Conservation (phyloP, 169 alveolate genomes). For the Eimeria tenella region DNA sequence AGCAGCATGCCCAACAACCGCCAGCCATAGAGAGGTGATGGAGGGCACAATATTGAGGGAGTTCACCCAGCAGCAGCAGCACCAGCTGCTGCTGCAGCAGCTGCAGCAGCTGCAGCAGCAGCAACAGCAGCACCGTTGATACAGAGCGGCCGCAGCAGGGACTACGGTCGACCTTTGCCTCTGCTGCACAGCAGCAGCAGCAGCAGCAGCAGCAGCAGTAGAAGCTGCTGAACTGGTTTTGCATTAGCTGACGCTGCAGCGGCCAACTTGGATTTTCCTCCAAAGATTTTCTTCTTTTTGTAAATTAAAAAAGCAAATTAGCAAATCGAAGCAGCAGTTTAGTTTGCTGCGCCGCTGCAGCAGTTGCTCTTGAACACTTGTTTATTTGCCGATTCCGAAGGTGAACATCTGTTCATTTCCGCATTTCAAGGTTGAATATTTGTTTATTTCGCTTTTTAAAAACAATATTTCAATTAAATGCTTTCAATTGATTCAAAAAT, state of each 20-base stretch:
- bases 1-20: not conserved
- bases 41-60: not conserved
- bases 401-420: no score
- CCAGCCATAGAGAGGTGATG: not conserved
- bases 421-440: no score
- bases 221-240: not conserved
- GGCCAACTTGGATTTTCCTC: not conserved
- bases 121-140: not conserved
- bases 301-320: no score
- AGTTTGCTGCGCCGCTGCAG: conserved; percentile 1
- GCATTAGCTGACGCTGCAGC: not conserved
- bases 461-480: no score
- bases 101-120: not conserved
- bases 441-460: no score
- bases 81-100: not conserved
- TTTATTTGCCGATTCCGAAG: no score
- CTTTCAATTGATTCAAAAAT: no score
- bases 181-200: not conserved
- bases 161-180: not conserved
- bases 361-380: no score
- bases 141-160: conserved; percentile 18
- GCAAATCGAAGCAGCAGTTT: not conserved
- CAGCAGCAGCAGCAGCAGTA: not conserved
- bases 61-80: not conserved
- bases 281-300: not conserved